Evolutionary conservation across 2,329 filamentous ascomycete genomes (phyloP).

Genomic region (Colletotrichum camelliae): DNA sequence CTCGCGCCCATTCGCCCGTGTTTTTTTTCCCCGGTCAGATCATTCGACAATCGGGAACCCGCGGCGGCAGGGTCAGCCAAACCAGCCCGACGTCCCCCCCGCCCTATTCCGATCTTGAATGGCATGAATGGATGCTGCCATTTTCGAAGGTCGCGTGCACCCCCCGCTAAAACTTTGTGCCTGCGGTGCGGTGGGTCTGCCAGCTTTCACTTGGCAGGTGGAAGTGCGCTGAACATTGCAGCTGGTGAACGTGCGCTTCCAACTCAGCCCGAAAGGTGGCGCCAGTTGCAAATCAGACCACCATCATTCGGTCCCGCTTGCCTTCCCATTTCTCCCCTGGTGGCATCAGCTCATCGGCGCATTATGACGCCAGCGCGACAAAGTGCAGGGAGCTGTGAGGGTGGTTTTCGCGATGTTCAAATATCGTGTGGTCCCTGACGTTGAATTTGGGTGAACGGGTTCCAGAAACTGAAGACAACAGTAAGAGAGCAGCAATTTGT

Average conservation of each 20-base stretch:
- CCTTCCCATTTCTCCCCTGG: background rate
- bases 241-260: no score
- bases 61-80: background rate
- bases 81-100: background rate
- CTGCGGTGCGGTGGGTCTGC: background rate
- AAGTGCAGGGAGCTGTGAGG: background rate
- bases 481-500: background rate
- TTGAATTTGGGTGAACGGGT: background rate
- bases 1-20: background rate
- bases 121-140: background rate
- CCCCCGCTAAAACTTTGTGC: background rate
- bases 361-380: constrained; percentile 13
- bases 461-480: accelerated
- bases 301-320: constrained; percentile 6
- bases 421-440: background rate
- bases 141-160: background rate
- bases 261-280: background rate
- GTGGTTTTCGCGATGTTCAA: background rate
- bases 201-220: background rate
- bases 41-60: constrained; percentile 3
- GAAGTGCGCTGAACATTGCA: no score
- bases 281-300: constrained; percentile 20
- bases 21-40: background rate
- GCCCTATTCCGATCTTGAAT: background rate
- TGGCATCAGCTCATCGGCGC: background rate